phyloP scores from a whole-genome alignment of 257 asterid genomes.

The Salvia splendens region DNA sequence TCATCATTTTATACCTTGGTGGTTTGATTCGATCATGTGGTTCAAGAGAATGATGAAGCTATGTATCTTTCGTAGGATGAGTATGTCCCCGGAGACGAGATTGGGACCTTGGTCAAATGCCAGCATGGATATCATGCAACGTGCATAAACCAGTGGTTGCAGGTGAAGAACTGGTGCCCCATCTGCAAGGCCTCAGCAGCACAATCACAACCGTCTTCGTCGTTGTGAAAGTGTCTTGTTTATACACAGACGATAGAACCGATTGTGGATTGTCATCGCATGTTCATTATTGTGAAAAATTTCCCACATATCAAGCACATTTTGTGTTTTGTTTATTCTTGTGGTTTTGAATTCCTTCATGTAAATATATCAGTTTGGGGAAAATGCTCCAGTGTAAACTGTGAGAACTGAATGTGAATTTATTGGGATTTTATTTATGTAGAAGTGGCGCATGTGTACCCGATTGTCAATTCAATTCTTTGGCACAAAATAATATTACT shows the following conservation, averaged over 20 bases:
- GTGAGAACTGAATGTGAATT: conserved; percentile 10
- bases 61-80: conserved; percentile 64
- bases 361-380: conserved; percentile 29
- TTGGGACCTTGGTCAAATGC: conserved; percentile 70
- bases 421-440: not conserved
- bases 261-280: not conserved
- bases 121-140: conserved; percentile 62
- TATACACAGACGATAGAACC: not conserved
- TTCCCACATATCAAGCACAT: not conserved
- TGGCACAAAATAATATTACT: no score
- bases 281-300: not conserved
- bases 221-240: conserved; percentile 16
- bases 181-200: conserved; percentile 74
- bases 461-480: no score
- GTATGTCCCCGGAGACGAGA: conserved; percentile 61
- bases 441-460: no score
- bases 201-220: conserved; percentile 29
- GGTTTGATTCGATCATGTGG: not conserved
- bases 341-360: conserved; percentile 8
- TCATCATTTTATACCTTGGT: not conserved
- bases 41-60: not conserved
- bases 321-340: conserved; percentile 9
- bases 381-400: not conserved
- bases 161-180: conserved; percentile 91
- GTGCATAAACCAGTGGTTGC: conserved; percentile 77